A percentile compares a stretch with the other conserved stretches of the same genome.
Evolutionary conservation across 192 early-diverging fungal species (phyloP).

Genomic region (Phlyctochytrium arcticum): DNA sequence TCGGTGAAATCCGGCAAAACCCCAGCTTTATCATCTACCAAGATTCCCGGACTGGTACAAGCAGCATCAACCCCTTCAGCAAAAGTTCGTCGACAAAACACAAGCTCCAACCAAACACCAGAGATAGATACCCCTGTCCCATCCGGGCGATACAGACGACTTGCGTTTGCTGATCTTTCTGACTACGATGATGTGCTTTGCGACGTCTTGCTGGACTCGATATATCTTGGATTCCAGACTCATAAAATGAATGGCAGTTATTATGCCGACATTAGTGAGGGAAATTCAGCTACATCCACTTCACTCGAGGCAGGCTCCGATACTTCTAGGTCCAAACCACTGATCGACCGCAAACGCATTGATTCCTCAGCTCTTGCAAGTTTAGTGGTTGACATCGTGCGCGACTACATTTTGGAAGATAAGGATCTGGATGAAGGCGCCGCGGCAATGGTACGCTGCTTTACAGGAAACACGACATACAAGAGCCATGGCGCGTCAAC

Average conservation of each 20-base stretch:
- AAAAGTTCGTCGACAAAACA: too few species aligned
- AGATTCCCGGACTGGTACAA: too few species aligned
- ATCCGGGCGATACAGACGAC: background rate
- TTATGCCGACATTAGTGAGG: background rate
- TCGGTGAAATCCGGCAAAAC: too few species aligned
- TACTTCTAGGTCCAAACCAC: background rate
- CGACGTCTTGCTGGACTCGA: conserved; percentile 40
- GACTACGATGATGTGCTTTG: conserved; percentile 46
- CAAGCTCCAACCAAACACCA: too few species aligned
- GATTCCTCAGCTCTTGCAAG: conserved; percentile 12
- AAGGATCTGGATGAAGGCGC: conserved; percentile 17
- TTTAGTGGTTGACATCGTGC: conserved; percentile 18
- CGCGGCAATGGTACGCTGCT: conserved; percentile 6
- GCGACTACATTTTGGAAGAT: conserved; percentile 10
- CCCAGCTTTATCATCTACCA: too few species aligned
- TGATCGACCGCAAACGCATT: background rate
- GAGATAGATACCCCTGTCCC: too few species aligned
- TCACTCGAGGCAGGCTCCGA: background rate
- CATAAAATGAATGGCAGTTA: conserved; percentile 48
- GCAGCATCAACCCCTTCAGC: too few species aligned
- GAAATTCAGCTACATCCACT: background rate
- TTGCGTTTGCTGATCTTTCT: conserved; percentile 32
- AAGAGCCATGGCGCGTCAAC: background rate
- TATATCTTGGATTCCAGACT: conserved; percentile 42
- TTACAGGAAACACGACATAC: background rate